phyloP scores from a whole-genome alignment of 2,329 filamentous ascomycete genomes.

The Chaetomiaceae sp. region DNA sequence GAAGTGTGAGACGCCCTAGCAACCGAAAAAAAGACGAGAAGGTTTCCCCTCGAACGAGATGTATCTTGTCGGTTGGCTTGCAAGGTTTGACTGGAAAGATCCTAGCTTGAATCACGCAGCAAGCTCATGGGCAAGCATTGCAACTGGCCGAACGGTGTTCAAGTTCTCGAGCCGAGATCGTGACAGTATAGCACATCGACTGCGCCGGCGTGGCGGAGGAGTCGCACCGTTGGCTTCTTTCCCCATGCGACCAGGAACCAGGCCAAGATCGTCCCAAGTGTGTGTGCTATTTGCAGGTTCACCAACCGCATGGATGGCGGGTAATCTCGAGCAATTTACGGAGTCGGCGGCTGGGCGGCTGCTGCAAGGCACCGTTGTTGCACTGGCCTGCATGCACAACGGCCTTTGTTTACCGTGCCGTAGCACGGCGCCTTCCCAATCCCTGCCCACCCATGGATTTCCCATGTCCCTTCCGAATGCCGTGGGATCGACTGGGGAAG shows the following conservation, averaged over 20 bases:
- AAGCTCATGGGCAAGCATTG: too few relatives aligned
- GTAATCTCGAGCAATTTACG: slow-evolving; percentile 1
- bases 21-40: neutral
- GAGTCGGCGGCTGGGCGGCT: neutral
- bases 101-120: too few relatives aligned
- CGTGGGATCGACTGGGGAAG: neutral
- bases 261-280: neutral
- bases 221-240: neutral
- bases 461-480: neutral
- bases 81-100: too few relatives aligned
- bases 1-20: neutral
- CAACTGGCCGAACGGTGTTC: too few relatives aligned
- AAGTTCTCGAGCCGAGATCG: neutral
- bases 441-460: neutral
- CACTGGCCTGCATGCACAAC: neutral
- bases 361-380: slow-evolving; percentile 5
- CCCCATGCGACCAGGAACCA: neutral
- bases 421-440: neutral
- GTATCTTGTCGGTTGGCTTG: too few relatives aligned
- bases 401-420: slow-evolving; percentile 7
- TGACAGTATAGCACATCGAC: neutral
- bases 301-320: neutral
- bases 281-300: neutral
- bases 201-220: slow-evolving; percentile 2
- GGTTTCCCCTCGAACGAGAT: too few relatives aligned